Conservation (phyloP, 2,329 filamentous ascomycete species). For the Ophiosphaerella korrae region DNA sequence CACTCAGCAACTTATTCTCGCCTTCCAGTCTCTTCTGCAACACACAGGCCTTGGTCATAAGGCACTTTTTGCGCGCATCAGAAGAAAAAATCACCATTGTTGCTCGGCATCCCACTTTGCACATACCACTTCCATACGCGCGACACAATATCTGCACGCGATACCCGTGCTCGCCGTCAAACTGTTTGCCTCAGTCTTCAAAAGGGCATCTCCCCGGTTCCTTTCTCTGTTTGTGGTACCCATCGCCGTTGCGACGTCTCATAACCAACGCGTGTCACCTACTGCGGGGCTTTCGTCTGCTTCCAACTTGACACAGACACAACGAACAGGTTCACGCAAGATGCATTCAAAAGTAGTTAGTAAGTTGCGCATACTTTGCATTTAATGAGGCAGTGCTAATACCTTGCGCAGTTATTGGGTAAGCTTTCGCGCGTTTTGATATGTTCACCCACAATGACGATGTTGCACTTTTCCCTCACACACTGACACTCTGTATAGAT, state of each 20-base stretch:
- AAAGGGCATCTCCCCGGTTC: slow-evolving; percentile 68
- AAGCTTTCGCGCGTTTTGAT: slow-evolving; percentile 27
- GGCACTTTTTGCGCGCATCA: slow-evolving; percentile 10
- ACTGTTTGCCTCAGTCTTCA: slow-evolving; percentile 86
- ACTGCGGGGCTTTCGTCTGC: slow-evolving; percentile 48
- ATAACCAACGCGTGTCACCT: slow-evolving; percentile 63
- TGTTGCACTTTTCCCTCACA: slow-evolving; percentile 25
- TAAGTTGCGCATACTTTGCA: slow-evolving; percentile 55
- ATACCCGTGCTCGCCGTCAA: slow-evolving; percentile 65
- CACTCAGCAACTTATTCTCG: slow-evolving; percentile 10
- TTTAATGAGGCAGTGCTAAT: slow-evolving; percentile 28
- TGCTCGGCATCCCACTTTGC: not conserved
- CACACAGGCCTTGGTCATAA: slow-evolving; percentile 11
- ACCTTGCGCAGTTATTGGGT: slow-evolving; percentile 41
- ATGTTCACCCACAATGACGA: slow-evolving; percentile 10
- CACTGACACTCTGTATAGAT: slow-evolving; percentile 61
- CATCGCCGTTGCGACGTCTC: slow-evolving; percentile 71
- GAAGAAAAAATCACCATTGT: not conserved
- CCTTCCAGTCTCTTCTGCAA: slow-evolving; percentile 24
- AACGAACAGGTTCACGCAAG: slow-evolving; percentile 55
- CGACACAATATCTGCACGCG: slow-evolving; percentile 25
- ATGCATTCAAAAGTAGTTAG: slow-evolving; percentile 95
- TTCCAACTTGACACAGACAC: slow-evolving; percentile 33
- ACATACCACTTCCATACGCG: slow-evolving; percentile 20
- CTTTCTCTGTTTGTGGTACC: slow-evolving; percentile 75